Base-by-base conservation (phyloP, 441 rosid genomes). In the Eugenia klotzschiana region DNA sequence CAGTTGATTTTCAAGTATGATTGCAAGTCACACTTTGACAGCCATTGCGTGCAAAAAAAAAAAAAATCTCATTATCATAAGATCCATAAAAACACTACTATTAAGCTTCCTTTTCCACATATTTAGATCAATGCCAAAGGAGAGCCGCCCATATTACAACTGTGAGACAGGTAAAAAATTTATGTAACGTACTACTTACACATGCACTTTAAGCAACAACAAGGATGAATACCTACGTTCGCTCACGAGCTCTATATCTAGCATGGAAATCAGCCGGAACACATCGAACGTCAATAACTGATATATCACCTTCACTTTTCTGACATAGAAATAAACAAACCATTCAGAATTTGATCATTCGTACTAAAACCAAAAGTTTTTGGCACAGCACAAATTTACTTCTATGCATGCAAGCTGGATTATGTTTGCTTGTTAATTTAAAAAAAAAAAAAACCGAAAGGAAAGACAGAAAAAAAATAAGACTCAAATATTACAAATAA, bases 231-330 rank as follows among this genome's bases (percentile, higher is more conserved):
- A 93, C 98, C 92, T 92, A 97, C 98, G 89, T 97, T 91, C 99
- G 97, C 88, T 95, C 99, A 87, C 55, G 89, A 84, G 98, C 98
- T 87, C 87, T 93, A 86, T 86, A 93, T 92, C 99, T 93, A 80
- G 99, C 98, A 91, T 97, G 99, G 85, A 91, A 97, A 88, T 92
- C 90, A 85, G 87, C 82, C 7, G 98, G 94, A 86, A 97, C 90
- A 55, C 92, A 87, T 86, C 90, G 91, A 91, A 95, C 97, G 88
- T 97, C 98, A 82, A 88, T 90, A 84, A 97, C 91, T 90, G 85
- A 88, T 79, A 97, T 90, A 89, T 97, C 99, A 26, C 95, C 96
- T 52, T 92, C 98, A 79, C 82, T 87, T 91, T 83, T 94, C 95
- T 89, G 87, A 79, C 26, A 81, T 37, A 82, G 84, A 82, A 89